Base-by-base conservation (phyloP, 495 filamentous ascomycete species). In the Xylaria venustula region DNA sequence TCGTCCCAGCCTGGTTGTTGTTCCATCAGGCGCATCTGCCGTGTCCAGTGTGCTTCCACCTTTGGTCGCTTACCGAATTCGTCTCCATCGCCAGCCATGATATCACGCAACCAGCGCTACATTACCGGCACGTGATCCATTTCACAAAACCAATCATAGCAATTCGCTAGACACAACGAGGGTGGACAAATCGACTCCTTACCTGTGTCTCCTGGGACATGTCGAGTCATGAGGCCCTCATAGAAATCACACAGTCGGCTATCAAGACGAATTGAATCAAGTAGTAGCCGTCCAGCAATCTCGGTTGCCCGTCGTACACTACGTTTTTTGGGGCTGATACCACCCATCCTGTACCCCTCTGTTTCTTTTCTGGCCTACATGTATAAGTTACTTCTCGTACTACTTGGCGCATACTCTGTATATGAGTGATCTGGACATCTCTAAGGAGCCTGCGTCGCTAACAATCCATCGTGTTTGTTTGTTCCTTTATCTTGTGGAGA, bases 271-370 rank as follows among this genome's bases (percentile, higher is more conserved):
- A 57, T 57, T 9, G 44, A 57, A 48, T 57, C 41, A 4, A 12
- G 26, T 46, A 45, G 22, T 48, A 40, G 44, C 54, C 30, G 23
- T 7, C 28, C 22, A 30, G 32, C 19, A 58, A 58, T 58, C 23
- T 50, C 46, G 46, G 56, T 25, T 59, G 19, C 25, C 44, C 47
- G 34, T 50, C 42, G 41, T 41, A 50, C 45, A 58, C 42, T 32
- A 36, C 22, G 3, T 15, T 25, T 19, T 20, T 17, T 26, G 28
- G 19, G 30, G 30, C 32, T 37, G 34, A 58, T 58, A 28, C 19
- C 28, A 36, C 30, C 1, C n/a, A 23, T 23, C 30, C 30, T 12
- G 14, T 3, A 32, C 28, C 2, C n/a, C 32, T 20, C 28, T 37
- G n/a, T 47, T 37, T 40, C 25, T 32, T 20, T 40, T 49, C 44